Base-by-base conservation (phyloP, 139 green algal genomes). In the Chlorella sp. region DNA sequence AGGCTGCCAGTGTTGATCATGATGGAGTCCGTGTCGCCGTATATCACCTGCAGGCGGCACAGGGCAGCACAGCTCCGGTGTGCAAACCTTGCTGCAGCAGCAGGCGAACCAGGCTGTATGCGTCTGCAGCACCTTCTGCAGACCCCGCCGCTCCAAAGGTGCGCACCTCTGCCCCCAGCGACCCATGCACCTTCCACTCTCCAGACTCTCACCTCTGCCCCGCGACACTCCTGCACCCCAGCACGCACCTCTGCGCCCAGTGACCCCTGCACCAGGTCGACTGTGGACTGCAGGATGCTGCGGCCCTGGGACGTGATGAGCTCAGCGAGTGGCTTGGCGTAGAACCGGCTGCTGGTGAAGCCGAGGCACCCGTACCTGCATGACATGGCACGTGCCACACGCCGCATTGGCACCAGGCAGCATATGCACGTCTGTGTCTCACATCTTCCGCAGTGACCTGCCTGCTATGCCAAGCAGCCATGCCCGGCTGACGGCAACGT, bases 21-120 rank as follows among this genome's bases (percentile, higher is more conserved):
- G 87, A 99, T 96, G 42, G 83, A 94, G 82, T 99, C 95, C 1
- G 95, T 99, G 87, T 99, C 95, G 27, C 95, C 95, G 65, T 99
- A 99, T 31, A 99, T 92, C 14, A 98, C 92, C 86, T 95, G 82
- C n/a, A 60, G 31, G n/a, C 10, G 2, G 42, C 42, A 10, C 42
- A 55, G 42, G 42, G 42, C 42, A 55, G 42, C 10, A 24, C 42
- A 55, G 42, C n/a, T n/a, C n/a, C n/a, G 42, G 42, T 55, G 17
- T 55, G 10, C 42, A 55, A 55, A 24, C 42, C 42, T n/a, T n/a
- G n/a, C n/a, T n/a, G n/a, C n/a, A n/a, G n/a, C n/a, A n/a, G n/a
- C n/a, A n/a, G n/a, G n/a, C n/a, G n/a, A n/a, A 55, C 10, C 42
- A 55, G 10, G 10, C 42, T 55, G 42, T 55, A 10, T 17, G 17